Evolutionary conservation across 2,329 filamentous ascomycete species (phyloP), one percentile per base, ranked within the genome.

Genomic region (Xylariaceae sp.): DNA sequence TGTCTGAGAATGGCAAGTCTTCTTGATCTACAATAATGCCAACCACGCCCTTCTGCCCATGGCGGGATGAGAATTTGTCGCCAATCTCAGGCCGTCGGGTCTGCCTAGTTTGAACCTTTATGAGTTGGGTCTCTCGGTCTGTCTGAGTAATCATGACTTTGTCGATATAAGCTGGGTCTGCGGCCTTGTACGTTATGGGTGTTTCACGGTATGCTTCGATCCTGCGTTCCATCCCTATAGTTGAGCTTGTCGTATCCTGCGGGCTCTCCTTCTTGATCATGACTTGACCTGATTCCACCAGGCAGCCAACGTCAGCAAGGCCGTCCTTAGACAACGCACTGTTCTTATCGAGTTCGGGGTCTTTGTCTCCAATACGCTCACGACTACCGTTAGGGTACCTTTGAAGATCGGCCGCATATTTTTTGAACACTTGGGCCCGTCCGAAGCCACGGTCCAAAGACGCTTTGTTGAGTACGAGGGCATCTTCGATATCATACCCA

Each of bases 401-500:
- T 69, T 94, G 92, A 53, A 99, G 76, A 54, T 90, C 87, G 3
- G 89, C 88, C 12, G 86, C 85, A 68, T 94, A 90, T 72, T 99
- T 99, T 62, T 92, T 87, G 79, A 96, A 92, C n/a, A 97, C 94
- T 68, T 99, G 95, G 66, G 94, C 97, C 36, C 94, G 86, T 43
- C 94, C 95, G 66, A 97, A 99, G 4, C 94, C 95, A 64, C 94
- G 84, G 65, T 99, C 95, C 54, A 91, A 86, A 0, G 92, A 96
- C 9, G 91, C 92, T 75, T 96, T 97, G 76, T 99, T 99, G 57
- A 99, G 71, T 2, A 99, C 92, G 16, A 99, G 79, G 9, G 94
- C 94, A 78, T 99, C 94, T 77, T 99, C 94, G 63, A 99, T 99
- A 83, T 99, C 94, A 73, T 99, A 99, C 21, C 94, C 94, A 10